Evolutionary conservation across 805 yeast genomes (phyloP).

Genomic region (Helenozyma rhizophorensis): DNA sequence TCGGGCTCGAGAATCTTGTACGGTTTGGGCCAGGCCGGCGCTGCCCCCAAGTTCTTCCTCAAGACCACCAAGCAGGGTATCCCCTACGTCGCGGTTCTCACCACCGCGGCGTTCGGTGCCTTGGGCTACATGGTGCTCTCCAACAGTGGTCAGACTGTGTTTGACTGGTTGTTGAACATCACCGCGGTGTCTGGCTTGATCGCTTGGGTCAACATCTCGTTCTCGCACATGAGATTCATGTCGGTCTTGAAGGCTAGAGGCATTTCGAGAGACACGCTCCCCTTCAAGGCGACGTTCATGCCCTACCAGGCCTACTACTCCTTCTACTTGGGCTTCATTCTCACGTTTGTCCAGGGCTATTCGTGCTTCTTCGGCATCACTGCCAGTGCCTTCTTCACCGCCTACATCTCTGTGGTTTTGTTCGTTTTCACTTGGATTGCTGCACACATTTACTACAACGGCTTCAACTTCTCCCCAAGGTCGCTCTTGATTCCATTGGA

Average conservation of each 20-base stretch:
- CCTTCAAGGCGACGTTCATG: slow-evolving; percentile 70
- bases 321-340: slow-evolving; percentile 45
- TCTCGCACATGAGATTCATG: slow-evolving; percentile 69
- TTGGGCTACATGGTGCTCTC: slow-evolving; percentile 58
- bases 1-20: slow-evolving; percentile 66
- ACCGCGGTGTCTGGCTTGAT: slow-evolving; percentile 76
- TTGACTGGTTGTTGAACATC: slow-evolving; percentile 69
- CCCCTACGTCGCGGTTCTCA: slow-evolving; percentile 53
- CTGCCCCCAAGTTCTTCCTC: slow-evolving; percentile 53
- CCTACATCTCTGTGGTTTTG: slow-evolving; percentile 65
- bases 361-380: slow-evolving; percentile 53
- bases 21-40: slow-evolving; percentile 55
- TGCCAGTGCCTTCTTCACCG: slow-evolving; percentile 59
- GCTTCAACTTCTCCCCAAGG: slow-evolving; percentile 30
- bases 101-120: slow-evolving; percentile 59
- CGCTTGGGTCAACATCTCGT: slow-evolving; percentile 64
- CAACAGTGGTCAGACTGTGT: slow-evolving; percentile 51
- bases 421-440: slow-evolving; percentile 52
- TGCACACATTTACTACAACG: slow-evolving; percentile 50
- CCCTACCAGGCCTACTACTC: slow-evolving; percentile 68
- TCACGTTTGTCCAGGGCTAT: slow-evolving; percentile 72
- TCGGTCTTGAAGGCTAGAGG: slow-evolving; percentile 56
- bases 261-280: slow-evolving; percentile 63
- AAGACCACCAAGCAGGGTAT: slow-evolving; percentile 54
- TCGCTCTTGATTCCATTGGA: slow-evolving; percentile 45